Conservation (phyloP, 257 asterid species). For the Lycium barbarum region DNA sequence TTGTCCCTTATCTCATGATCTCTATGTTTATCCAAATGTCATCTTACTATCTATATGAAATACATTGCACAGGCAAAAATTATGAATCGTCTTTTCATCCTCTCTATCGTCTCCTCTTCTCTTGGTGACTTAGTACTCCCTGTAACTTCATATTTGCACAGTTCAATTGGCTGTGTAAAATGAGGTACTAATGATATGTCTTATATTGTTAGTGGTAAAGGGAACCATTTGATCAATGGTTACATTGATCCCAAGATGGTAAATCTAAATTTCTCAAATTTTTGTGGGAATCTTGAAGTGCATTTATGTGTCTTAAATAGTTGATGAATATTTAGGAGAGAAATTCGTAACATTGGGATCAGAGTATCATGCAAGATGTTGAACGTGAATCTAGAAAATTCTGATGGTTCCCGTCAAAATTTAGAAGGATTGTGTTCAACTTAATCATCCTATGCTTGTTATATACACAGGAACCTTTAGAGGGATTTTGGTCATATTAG, state of each 20-base stretch:
- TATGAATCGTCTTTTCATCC: background rate
- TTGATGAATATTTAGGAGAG: background rate
- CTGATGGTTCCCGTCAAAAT: background rate
- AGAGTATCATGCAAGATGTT: constrained; percentile 1
- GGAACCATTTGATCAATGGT: background rate
- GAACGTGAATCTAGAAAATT: constrained; percentile 7
- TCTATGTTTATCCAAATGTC: background rate
- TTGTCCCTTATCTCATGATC: background rate
- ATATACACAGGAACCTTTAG: background rate
- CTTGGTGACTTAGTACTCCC: constrained; percentile 21
- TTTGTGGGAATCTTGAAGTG: background rate
- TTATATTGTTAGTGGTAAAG: background rate
- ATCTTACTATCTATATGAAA: background rate
- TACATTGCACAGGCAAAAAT: background rate
- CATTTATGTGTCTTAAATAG: constrained; percentile 11
- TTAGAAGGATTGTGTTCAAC: background rate
- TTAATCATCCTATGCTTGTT: background rate
- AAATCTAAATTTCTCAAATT: constrained; percentile 1
- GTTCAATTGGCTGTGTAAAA: background rate
- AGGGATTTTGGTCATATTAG: constrained; percentile 10
- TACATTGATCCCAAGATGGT: background rate
- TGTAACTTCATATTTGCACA: background rate
- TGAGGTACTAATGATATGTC: constrained; percentile 13
- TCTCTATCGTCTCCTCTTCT: background rate
- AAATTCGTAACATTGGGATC: background rate